A percentile compares a stretch with the other conserved stretches of the same genome.
These are phyloP conservation scores for Pleodorina starrii DNA, from an alignment of 139 green algal genomes.

Conservation along the genomic window DNA sequence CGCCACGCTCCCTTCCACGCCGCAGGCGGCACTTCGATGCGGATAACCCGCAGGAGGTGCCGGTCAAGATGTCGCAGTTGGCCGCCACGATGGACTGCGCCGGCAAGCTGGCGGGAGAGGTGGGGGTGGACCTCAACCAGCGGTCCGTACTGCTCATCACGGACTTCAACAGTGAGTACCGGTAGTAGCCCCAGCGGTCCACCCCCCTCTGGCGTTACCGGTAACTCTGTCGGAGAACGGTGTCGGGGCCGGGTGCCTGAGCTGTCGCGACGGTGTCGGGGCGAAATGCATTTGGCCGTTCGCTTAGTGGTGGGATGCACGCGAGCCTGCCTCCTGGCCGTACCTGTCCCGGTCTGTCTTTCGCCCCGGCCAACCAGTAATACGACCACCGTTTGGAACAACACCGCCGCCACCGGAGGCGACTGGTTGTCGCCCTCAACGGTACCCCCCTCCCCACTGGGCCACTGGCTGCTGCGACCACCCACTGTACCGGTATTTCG, in stretches of 20 bases:
- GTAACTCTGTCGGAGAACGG: no score
- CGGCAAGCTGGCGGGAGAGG: not conserved
- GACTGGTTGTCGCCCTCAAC: no score
- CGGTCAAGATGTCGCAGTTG: not conserved
- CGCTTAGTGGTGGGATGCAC: no score
- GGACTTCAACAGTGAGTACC: not conserved
- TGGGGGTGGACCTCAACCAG: not conserved
- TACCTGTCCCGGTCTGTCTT: not conserved
- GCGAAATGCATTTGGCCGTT: no score
- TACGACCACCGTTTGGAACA: not conserved
- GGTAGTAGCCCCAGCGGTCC: no score
- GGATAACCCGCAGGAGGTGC: not conserved
- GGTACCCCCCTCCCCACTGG: no score
- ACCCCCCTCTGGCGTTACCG: no score
- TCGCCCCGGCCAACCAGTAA: not conserved
- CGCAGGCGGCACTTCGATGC: not conserved
- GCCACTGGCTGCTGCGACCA: no score
- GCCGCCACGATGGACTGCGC: not conserved
- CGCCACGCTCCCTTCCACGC: no score
- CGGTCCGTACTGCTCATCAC: not conserved
- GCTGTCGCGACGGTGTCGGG: no score
- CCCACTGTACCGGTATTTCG: not conserved
- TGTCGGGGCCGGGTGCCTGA: no score
- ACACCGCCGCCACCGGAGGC: no score
- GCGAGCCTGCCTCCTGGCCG: not conserved